Base-by-base conservation (phyloP, 2,329 filamentous ascomycete genomes). In the Teratosphaeria nubilosa region DNA sequence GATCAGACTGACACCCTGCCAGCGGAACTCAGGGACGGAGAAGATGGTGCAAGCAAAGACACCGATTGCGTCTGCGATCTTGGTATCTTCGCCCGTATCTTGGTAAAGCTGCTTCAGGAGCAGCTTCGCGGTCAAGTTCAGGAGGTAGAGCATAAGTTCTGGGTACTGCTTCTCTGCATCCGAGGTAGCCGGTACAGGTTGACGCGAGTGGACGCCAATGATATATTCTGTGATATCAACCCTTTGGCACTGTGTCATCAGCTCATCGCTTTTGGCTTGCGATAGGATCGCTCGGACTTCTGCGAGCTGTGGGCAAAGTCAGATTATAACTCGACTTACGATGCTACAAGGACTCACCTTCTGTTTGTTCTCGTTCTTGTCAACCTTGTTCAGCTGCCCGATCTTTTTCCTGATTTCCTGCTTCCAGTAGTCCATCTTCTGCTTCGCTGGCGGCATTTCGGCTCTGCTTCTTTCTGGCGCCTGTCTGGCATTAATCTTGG, bases 1-100 rank as follows among this genome's bases (percentile, higher is more conserved):
- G 56, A 90, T 86, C 59, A 95, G 78, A 9, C 84, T 86, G 55
- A 85, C 81, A 79, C 85, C 88, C 56, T 81, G 77, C 68, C 89
- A 87, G 14, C 64, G 63, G 57, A 68, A 70, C 16, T 83, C 79
- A 20, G 82, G 78, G 56, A 82, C 79, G 0, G 88, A 86, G 70
- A 95, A 92, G 31, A 95, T 80, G 62, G 86, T 83, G 6, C 86
- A 87, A 0, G 86, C 80, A 25, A 91, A 78, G 25, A 92, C 82
- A n/a, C 90, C 90, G 51, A 95, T 81, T 0, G 88, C 86, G 64
- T 94, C 88, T 10, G 89, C 90, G 58, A 71, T 69, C 20, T 69
- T 67, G 16, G 70, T 68, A 54, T 76, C 73, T 41, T 72, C 71
- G 48, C 70, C 67, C 27, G 68, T 71, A 62, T 77, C 75, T 53